Evolutionary conservation across 768 basidiomycete genomes (phyloP), one percentile per base, ranked within the genome.

Genomic region (Gelatoporia subvermispora): DNA sequence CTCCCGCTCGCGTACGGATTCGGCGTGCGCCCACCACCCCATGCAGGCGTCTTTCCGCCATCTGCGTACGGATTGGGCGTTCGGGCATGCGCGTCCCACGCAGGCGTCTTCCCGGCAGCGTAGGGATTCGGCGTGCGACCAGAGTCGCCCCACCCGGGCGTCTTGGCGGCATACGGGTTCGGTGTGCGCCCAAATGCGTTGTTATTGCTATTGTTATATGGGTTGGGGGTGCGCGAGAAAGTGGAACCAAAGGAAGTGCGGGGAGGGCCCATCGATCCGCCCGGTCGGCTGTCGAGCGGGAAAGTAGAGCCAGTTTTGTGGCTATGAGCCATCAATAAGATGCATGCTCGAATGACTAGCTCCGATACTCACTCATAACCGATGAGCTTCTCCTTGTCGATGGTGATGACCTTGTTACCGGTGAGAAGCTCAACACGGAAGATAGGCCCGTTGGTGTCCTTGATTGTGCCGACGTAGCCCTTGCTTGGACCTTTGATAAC

Each of bases 401-500:
- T 83, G 35, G 84, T 85, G 49, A 99, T 83, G 18, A 93, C 74
- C 66, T 91, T 93, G 67, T 93, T 94, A 35, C 85, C 86, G 13
- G 92, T 84, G 51, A 78, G 73, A n/a, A 99, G 72, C 66, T 98
- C 96, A 13, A 99, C 93, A 36, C 96, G 80, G 1, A 87, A 90
- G 48, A 82, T 73, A 35, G 76, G 74, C 4, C 93, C 95, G 50
- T 93, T 95, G 23, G 93, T 89, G 62, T 98, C 96, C 68, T 94
- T 97, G 73, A 98, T 88, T 4, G 84, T 81, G 7, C 96, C 96
- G 39, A 85, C 75, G 58, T 94, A 87, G 13, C 93, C 90, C 67
- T 99, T 99, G 61, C 86, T 81, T 4, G 88, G 77, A 4, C 96
- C 96, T 63, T 91, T 88, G 51, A 90, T 73, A 4, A 98, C 81